Base-by-base conservation (phyloP, 305 asterid genomes). In the Stenogyne calaminthoides region DNA sequence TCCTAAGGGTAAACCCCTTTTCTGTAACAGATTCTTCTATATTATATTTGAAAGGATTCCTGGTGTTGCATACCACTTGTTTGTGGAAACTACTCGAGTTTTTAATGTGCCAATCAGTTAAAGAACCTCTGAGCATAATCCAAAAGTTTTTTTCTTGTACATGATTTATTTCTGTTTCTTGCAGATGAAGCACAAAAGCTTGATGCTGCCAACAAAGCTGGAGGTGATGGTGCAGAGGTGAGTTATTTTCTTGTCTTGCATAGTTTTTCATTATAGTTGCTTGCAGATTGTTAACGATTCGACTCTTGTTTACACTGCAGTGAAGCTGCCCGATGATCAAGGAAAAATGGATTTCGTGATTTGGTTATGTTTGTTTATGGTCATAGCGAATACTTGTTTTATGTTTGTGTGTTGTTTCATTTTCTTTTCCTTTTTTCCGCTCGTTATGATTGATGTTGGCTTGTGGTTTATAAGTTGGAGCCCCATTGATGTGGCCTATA, bases 171-270 rank as follows among this genome's bases (percentile, higher is more conserved):
- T 65, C 20, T 58, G 15, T 70, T 76, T 37, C 57, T 81, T 61
- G 77, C 85, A 90, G 95, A 90, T 42, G 96, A 90, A 57, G 83
- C 79, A 44, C 87, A 80, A 71, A 90, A 89, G 62, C 67, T 74
- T 57, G 92, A 88, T 71, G 87, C 83, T 73, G 71, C 80, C 64
- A 69, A 51, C 87, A 89, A 82, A 82, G 82, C 71, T 70, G 90
- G 88, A 42, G 91, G 86, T 46, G 94, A 85, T 11, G 91, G 82
- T 74, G 88, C 85, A 44, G 89, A 90, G 92, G 96, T 89, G 64
- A 46, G 86, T 64, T 46, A 1, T 36, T 74, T 47, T 37, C 62
- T 18, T 37, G 10, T n/a, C 22, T 46, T 58, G 27, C 25, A 14
- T 37, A 14, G 49, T 62, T n/a, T 9, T 54, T 70, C 32, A 9